Conservation (phyloP, 2,329 filamentous ascomycete genomes). For the Apiospora aurea region DNA sequence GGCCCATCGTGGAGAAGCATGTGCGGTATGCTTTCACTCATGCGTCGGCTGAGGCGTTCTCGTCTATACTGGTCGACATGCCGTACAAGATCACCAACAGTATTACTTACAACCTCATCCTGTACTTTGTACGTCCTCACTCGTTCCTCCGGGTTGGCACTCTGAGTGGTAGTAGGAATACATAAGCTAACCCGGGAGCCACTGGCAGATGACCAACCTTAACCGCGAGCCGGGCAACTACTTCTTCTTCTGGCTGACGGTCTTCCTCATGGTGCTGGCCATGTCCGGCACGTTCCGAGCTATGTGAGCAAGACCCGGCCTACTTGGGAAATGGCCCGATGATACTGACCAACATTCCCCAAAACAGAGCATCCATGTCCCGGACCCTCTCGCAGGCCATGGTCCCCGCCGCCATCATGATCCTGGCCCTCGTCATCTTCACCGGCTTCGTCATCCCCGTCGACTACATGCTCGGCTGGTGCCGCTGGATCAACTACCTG, state of each 20-base stretch:
- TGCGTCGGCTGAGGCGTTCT: constrained; percentile 32
- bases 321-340: background rate
- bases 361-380: constrained; percentile 64
- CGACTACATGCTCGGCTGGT: constrained; percentile 73
- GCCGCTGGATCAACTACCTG: constrained; percentile 77
- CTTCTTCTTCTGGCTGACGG: constrained; percentile 79
- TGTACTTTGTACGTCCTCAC: constrained; percentile 56
- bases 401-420: constrained; percentile 58
- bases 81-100: constrained; percentile 62
- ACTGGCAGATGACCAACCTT: constrained; percentile 5
- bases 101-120: constrained; percentile 59
- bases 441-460: constrained; percentile 63
- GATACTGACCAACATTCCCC: background rate
- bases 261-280: constrained; percentile 70
- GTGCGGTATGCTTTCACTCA: constrained; percentile 46
- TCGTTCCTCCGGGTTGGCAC: background rate
- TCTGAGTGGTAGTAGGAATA: background rate
- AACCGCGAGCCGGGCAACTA: constrained; percentile 69
- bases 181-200: background rate
- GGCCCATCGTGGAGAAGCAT: constrained; percentile 56
- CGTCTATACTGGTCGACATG: constrained; percentile 31
- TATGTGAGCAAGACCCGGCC: constrained; percentile 46
- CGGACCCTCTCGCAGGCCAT: constrained; percentile 68
- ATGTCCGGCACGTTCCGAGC: constrained; percentile 82
- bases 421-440: constrained; percentile 66